A percentile compares a stretch with the other conserved stretches of the same genome.
Conservation (phyloP, 805 yeast species). For the Kluyveromyces starmeri region DNA sequence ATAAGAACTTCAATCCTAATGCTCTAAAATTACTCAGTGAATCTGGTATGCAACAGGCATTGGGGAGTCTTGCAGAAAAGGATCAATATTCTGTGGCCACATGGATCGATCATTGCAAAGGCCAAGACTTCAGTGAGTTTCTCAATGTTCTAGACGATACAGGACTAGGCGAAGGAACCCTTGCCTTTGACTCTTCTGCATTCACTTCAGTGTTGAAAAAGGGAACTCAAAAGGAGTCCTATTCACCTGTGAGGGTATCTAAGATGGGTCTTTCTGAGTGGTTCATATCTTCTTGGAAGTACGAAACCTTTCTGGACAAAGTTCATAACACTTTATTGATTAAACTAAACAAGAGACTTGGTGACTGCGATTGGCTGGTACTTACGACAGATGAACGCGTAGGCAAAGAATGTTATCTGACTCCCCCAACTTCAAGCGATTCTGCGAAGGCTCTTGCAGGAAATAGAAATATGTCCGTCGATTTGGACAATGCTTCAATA, state of each 20-base stretch:
- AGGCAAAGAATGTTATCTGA: conserved; percentile 9
- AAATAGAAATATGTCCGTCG: neutral
- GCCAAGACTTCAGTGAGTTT: conserved; percentile 16
- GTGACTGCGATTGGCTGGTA: conserved; percentile 34
- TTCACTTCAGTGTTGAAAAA: conserved; percentile 6
- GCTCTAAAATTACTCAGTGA: conserved; percentile 21
- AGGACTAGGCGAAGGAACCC: conserved; percentile 13
- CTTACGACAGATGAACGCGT: conserved; percentile 28
- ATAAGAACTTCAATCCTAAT: conserved; percentile 24
- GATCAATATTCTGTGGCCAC: conserved; percentile 20
- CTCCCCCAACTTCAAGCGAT: conserved; percentile 6
- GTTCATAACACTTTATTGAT: conserved; percentile 30
- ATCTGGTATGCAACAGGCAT: conserved; percentile 17
- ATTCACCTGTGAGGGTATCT: conserved; percentile 29
- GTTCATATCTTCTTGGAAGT: conserved; percentile 35
- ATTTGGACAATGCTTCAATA: conserved; percentile 2
- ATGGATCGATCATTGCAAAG: conserved; percentile 18
- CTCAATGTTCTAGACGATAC: conserved; percentile 14
- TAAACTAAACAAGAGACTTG: conserved; percentile 30
- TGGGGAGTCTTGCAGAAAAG: conserved; percentile 14
- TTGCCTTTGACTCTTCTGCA: conserved; percentile 12
- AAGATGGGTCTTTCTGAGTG: conserved; percentile 32
- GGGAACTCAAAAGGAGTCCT: conserved; percentile 4
- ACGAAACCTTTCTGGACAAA: conserved; percentile 31
- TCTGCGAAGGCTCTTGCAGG: conserved; percentile 2